These are phyloP conservation scores for Arthrobotrys conoides DNA, from an alignment of 2,329 filamentous ascomycete genomes.

Conservation along the genomic window DNA sequence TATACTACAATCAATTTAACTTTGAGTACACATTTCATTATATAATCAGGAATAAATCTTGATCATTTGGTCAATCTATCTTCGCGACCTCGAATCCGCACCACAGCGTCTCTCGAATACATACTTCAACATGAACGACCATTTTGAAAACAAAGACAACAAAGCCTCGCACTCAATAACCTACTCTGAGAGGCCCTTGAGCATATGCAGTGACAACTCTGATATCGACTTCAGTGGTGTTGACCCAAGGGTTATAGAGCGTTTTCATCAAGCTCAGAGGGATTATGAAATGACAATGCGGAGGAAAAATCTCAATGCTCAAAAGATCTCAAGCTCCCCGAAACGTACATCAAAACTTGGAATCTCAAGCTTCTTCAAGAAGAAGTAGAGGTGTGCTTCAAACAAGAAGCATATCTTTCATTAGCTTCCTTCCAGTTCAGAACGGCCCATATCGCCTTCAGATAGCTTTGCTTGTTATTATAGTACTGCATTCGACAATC, in stretches of 20 bases:
- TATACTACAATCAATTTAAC: neutral
- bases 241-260: conserved; percentile 34
- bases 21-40: neutral
- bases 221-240: conserved; percentile 16
- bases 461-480: conserved; percentile 81
- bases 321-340: neutral
- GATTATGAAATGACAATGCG: conserved; percentile 42
- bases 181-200: conserved; percentile 30
- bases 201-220: conserved; percentile 15
- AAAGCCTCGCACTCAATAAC: conserved; percentile 13
- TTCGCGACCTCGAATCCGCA: neutral
- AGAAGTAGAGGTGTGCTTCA: conserved; percentile 40
- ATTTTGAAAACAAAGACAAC: neutral
- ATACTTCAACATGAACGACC: conserved; percentile 20
- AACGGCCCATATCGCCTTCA: conserved; percentile 82
- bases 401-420: conserved; percentile 69
- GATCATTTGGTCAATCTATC: neutral
- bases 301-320: conserved; percentile 19
- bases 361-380: conserved; percentile 22
- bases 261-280: conserved; percentile 31
- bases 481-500: conserved; percentile 72
- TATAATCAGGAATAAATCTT: neutral
- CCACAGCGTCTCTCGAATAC: neutral
- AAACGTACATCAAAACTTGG: conserved; percentile 2
- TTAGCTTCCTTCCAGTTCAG: conserved; percentile 83